phyloP scores from a whole-genome alignment of 352 stramenopile genomes.

The Globisporangium yorkense region DNA sequence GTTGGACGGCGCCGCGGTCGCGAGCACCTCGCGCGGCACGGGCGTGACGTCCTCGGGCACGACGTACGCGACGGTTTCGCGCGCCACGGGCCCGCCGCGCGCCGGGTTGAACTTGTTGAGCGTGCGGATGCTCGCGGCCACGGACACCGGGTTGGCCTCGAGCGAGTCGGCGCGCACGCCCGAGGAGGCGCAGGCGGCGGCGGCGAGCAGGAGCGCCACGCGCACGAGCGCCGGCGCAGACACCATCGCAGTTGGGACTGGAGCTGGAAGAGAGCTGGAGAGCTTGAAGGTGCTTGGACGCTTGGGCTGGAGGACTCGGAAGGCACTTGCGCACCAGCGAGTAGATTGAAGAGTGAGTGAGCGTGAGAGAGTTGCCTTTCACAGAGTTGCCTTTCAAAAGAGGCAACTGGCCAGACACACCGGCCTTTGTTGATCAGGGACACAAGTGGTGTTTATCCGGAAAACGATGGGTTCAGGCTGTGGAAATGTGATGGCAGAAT shows the following conservation, averaged over 20 bases:
- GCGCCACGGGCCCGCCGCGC: background rate
- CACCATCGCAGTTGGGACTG: background rate
- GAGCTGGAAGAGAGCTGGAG: background rate
- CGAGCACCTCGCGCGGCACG: background rate
- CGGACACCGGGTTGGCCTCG: constrained; percentile 1
- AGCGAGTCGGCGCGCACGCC: background rate
- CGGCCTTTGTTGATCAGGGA: too few relatives aligned
- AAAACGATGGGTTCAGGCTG: too few relatives aligned
- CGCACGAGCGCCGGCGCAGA: background rate
- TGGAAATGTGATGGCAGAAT: too few relatives aligned
- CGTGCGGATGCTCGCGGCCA: constrained; percentile 4
- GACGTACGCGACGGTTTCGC: constrained; percentile 1
- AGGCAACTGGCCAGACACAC: too few relatives aligned
- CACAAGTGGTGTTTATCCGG: too few relatives aligned
- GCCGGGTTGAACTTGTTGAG: constrained; percentile 6
- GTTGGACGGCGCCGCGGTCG: background rate
- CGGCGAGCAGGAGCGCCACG: background rate
- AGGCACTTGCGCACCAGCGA: background rate
- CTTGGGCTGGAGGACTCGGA: constrained; percentile 4
- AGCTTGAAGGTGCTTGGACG: background rate
- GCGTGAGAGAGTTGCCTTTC: background rate
- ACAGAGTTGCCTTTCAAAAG: too few relatives aligned
- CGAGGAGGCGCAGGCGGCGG: background rate
- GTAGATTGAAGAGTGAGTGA: background rate
- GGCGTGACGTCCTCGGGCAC: background rate